A percentile compares a stretch with the other conserved stretches of the same genome.
Conservation (phyloP, 73 alveolate species). For the Uronychia setigera region DNA sequence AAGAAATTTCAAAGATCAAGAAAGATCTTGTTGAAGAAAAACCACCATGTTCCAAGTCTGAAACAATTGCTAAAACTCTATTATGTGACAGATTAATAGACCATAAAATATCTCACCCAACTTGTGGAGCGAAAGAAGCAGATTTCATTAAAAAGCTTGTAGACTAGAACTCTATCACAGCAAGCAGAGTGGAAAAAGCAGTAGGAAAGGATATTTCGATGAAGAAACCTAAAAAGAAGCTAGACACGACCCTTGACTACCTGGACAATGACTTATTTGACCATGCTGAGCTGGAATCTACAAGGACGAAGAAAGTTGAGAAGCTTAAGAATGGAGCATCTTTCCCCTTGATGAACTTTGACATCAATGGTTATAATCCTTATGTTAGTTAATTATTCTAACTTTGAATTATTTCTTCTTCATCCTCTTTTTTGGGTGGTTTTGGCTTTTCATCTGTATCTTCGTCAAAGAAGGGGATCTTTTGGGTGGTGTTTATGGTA, state of each 20-base stretch:
- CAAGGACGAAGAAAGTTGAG: too few species aligned
- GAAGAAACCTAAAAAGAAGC: constrained; percentile 8
- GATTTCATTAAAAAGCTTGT: constrained; percentile 13
- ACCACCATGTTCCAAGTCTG: constrained; percentile 34
- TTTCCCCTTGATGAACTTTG: too few species aligned
- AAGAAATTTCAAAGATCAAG: constrained; percentile 42
- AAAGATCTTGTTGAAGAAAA: constrained; percentile 42
- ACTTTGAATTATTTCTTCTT: too few species aligned
- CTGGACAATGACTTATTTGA: constrained; percentile 23
- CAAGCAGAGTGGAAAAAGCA: constrained; percentile 4
- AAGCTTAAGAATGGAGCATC: too few species aligned
- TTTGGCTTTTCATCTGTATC: too few species aligned
- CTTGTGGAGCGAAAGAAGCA: constrained; percentile 15
- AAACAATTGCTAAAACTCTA: constrained; percentile 43
- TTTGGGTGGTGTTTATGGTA: too few species aligned
- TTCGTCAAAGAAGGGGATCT: too few species aligned
- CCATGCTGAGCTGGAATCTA: neutral
- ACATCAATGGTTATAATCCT: too few species aligned
- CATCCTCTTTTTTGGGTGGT: too few species aligned
- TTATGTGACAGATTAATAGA: constrained; percentile 34
- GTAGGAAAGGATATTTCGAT: constrained; percentile 13
- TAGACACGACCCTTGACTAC: neutral
- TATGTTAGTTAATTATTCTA: too few species aligned
- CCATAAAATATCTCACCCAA: constrained; percentile 27
- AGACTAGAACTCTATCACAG: constrained; percentile 8